A percentile compares a stretch with the other conserved stretches of the same genome.
phyloP scores from a whole-genome alignment of 2,329 filamentous ascomycete genomes.

The Thielaviopsis populi region DNA sequence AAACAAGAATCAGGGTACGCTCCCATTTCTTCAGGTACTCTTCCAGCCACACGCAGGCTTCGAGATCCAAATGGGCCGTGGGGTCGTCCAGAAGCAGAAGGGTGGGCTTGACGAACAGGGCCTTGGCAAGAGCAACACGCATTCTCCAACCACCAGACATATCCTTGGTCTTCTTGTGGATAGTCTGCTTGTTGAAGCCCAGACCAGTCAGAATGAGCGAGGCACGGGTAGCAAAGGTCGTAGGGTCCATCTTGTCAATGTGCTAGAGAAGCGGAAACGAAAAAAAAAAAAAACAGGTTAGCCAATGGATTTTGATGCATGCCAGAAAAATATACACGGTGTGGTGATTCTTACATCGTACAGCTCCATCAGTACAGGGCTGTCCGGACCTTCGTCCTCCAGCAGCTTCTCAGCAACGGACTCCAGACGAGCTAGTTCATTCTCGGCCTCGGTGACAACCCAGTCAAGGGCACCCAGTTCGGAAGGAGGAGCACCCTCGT shows the following conservation, averaged over 20 bases:
- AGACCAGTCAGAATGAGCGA: slow-evolving; percentile 96
- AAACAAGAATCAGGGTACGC: slow-evolving; percentile 87
- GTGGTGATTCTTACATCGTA: slow-evolving; percentile 59
- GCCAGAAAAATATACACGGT: neutral
- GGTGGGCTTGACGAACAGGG: slow-evolving; percentile 94
- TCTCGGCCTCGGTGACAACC: slow-evolving; percentile 90
- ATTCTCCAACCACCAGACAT: slow-evolving; percentile 99
- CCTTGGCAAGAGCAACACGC: slow-evolving; percentile 95
- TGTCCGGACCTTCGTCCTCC: slow-evolving; percentile 84
- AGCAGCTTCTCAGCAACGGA: slow-evolving; percentile 76
- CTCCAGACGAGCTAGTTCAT: slow-evolving; percentile 82
- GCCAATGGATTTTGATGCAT: slow-evolving; percentile 5
- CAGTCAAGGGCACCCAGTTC: slow-evolving; percentile 89
- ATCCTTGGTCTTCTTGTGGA: slow-evolving; percentile 99
- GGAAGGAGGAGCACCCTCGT: slow-evolving; percentile 83
- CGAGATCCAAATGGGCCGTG: slow-evolving; percentile 96
- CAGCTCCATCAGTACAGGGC: slow-evolving; percentile 75
- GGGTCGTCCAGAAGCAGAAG: slow-evolving; percentile 94
- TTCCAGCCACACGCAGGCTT: slow-evolving; percentile 98
- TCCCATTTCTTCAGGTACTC: slow-evolving; percentile 99
- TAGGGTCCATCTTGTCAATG: slow-evolving; percentile 97
- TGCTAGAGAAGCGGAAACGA: slow-evolving; percentile 40
- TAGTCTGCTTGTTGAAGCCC: slow-evolving; percentile 96
- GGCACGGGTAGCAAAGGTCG: slow-evolving; percentile 88
- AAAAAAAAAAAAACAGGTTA: slow-evolving; percentile 18